Base-by-base conservation (phyloP, 768 basidiomycete species). In the Symmetrospora coprosmae region DNA sequence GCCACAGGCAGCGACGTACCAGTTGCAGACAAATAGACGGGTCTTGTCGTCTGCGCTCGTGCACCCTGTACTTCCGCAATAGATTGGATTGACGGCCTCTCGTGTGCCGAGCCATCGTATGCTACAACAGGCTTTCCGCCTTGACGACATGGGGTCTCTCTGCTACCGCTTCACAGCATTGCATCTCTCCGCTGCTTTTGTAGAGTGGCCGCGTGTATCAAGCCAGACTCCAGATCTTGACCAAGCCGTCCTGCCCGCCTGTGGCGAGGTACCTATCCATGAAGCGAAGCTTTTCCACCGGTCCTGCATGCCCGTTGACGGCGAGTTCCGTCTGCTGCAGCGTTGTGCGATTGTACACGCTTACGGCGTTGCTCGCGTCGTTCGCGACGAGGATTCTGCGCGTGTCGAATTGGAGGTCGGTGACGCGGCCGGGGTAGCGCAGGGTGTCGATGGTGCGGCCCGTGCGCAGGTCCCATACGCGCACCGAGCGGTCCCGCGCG, bases 331-430 rank as follows among this genome's bases (percentile, higher is more conserved):
- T 85, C 62, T 89, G 83, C 68, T 91, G 86, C 76, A 84, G 82
- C 64, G 82, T 87, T 7, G 89, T 96, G 28, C 94, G 84, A 72
- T 97, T 99, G 74, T 90, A 97, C 34, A 89, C 89, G 79, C 91
- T 89, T 63, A 90, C 76, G 14, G 85, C 87, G 68, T 94, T 94
- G 73, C 96, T 91, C 9, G 92, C 91, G n/a, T n/a, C n/a, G 7
- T 85, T 79, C 19, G 90, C 90, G 4, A 90, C 83, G 49, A 96
- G 78, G 28, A 97, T 83, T 73, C 96, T 97, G 19, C 94, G 79
- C 21, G 83, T 83, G 72, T 99, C 94, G 70, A 96, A 99, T 70
- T 97, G 94, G 27, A 99, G 75, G 19, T 81, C 81, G 1, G 90
- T 92, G 40, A 99, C 85, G 6, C 83, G 83, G 69, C 87, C 82